These are phyloP conservation scores for Centrapalus pauciflorus DNA, from an alignment of 129 eudicot species.

Conservation along the genomic window DNA sequence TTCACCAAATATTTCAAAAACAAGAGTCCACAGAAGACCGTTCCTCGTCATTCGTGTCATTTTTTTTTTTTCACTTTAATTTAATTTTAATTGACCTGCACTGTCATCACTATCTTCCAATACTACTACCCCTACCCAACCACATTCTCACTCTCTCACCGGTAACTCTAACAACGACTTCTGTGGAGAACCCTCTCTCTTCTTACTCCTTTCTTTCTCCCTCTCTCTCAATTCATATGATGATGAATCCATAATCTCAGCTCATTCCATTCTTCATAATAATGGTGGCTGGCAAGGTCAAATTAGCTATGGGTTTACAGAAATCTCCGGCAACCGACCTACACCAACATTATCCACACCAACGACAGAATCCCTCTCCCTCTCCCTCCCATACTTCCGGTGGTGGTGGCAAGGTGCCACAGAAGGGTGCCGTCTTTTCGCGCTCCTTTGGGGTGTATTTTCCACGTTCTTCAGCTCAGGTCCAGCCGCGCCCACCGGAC, in stretches of 20 bases:
- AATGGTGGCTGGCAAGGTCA: constrained; percentile 86
- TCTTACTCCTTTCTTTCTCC: not conserved
- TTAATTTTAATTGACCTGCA: not conserved
- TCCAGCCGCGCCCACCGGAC: constrained; percentile 94
- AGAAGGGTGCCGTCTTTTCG: constrained; percentile 49
- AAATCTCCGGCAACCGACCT: constrained; percentile 37
- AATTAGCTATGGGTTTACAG: constrained; percentile 66
- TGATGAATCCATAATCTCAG: constrained; percentile 4
- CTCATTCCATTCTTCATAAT: not conserved
- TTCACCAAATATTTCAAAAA: constrained; percentile 33
- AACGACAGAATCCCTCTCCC: not conserved
- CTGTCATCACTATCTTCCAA: constrained; percentile 25
- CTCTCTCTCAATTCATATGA: constrained; percentile 2
- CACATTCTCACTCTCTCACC: constrained; percentile 13
- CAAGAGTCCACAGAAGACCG: constrained; percentile 52
- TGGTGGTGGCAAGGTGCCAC: constrained; percentile 33
- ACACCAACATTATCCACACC: constrained; percentile 9
- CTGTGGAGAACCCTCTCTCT: constrained; percentile 14
- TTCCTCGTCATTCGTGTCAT: constrained; percentile 52
- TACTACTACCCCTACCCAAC: not conserved
- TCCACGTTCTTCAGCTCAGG: constrained; percentile 90
- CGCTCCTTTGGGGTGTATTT: constrained; percentile 84
- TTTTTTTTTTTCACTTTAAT: constrained; percentile 5
- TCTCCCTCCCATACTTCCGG: constrained; percentile 26
- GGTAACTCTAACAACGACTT: constrained; percentile 32